Evolutionary conservation across 1,284 basidiomycete species (phyloP), one percentile per base, ranked within the genome.

Genomic region (Moesziomyces sp.): DNA sequence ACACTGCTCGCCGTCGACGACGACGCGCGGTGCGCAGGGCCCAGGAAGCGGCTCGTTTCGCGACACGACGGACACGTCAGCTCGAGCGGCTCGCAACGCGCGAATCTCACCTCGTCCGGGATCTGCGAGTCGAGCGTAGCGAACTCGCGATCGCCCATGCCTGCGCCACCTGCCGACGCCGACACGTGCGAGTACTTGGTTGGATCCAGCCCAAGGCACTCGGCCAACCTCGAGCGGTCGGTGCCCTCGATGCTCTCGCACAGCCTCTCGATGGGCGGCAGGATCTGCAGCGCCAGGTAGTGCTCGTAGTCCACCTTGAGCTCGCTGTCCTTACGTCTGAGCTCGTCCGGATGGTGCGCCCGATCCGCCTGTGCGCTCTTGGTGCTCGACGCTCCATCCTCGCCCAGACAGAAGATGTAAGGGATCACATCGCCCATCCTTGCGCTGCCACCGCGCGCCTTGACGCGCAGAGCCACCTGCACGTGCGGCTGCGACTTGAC

Each of bases 171-270:
- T 6, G 13, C 38, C 0, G 59, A 58, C 19, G 28, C 26, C 35
- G 61, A 49, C 7, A 48, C 47, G 26, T 72, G 33, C 2, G 77
- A 88, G 85, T 92, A 98, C 46, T 91, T 90, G 30, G 88, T 86
- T 4, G 93, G 92, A 83, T 99, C 95, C 58, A 99, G 88, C 13
- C 94, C 96, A 8, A 99, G 89, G 82, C 94, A 98, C 86, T 97
- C 93, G 1, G 97, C 97, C 16, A 99, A 86, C 30, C 96, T 88
- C 10, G 93, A 87, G 35, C 93, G 89, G 79, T 99, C 96, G 0
- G 95, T 98, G 9, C 96, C 96, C 80, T 97, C 93, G 60, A 99
- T 98, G 7, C 92, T 91, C 59, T 97, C 97, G 82, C 96, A 99
- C 61, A 99, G 86, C 80, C 97, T 90, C 81, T 98, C 93, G 52